Base-by-base conservation (phyloP, 2,329 filamentous ascomycete species). In the Trichophyton simii region DNA sequence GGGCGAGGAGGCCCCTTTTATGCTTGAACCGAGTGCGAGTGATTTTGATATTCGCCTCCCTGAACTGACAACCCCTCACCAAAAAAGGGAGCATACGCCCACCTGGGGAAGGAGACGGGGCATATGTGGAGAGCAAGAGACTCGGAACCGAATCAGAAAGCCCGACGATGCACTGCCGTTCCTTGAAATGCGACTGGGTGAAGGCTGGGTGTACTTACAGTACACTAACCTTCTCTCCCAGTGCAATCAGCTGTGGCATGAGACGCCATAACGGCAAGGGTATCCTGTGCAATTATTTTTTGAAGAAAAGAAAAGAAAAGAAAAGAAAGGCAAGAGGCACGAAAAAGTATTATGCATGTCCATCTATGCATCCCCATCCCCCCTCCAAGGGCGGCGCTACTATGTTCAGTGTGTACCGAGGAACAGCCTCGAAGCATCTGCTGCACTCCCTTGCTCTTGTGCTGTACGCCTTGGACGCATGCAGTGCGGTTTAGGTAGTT, bases 1-100 rank as follows among this genome's bases (percentile, higher is more conserved):
- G 59, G 61, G 61, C 52, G 48, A 57, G 8, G 34, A 60, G 34
- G 36, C 18, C 20, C 59, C 50, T 64, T 63, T 62, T 59, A 59
- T 59, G 57, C 41, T 44, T 58, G 57, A 58, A 58, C 34, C 5
- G 34, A 13, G 13, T 18, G 50, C 28, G 6, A n/a, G 50, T 25
- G 9, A 36, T 9, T 18, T 48, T 60, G 58, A 48, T 60, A 38
- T 48, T n/a, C 34, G 34, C 34, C 34, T 36, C 34, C 34, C 34
- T 36, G 34, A 9, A 4, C 41, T 18, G 7, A 11, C 31, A 52
- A 6, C 58, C 38, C 31, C 38, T 52, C 58, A 15, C 11, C 22
- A 42, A 20, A 22, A 22, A 18, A 34, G 8, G n/a, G 50, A 34
- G 6, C 5, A 28, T 28, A 28, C 34, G 36, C 13, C 50, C 34